phyloP scores from a whole-genome alignment of 73 alveolate genomes.

The Paramecium sonneborni region DNA sequence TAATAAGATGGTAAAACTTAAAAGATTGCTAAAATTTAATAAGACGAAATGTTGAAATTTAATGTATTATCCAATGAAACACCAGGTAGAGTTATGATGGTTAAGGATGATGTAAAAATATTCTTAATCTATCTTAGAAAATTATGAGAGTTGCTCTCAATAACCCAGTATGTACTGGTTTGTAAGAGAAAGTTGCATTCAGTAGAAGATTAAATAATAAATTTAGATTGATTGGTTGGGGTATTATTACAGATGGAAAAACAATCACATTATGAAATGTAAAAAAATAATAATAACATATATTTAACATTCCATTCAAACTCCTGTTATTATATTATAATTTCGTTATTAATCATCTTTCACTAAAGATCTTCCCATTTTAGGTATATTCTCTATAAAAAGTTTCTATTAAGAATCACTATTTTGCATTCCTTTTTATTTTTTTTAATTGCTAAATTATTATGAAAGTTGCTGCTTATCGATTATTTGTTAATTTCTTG shows the following conservation, averaged over 20 bases:
- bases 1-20: conserved; percentile 78
- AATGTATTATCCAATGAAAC: conserved; percentile 76
- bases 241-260: conserved; percentile 57
- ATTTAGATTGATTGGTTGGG: conserved; percentile 71
- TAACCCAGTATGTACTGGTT: conserved; percentile 71
- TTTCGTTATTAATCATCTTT: background rate
- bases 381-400: background rate
- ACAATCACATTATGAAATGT: conserved; percentile 48
- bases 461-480: background rate
- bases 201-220: conserved; percentile 70
- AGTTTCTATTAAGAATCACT: background rate
- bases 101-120: conserved; percentile 55
- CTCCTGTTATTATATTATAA: background rate
- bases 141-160: conserved; percentile 68
- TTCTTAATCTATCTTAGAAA: background rate
- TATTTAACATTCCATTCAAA: conserved; percentile 1
- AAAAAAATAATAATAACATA: background rate
- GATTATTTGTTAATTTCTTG: background rate
- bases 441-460: background rate
- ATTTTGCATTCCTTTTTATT: background rate
- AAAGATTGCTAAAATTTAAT: conserved; percentile 68
- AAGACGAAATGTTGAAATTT: conserved; percentile 68
- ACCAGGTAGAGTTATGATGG: conserved; percentile 71
- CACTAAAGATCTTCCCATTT: background rate
- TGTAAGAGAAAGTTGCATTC: conserved; percentile 75